A percentile compares a stretch with the other conserved stretches of the same genome.
These are phyloP conservation scores for Barnettozyma vustinii DNA, from an alignment of 805 yeast species.

Conservation along the genomic window DNA sequence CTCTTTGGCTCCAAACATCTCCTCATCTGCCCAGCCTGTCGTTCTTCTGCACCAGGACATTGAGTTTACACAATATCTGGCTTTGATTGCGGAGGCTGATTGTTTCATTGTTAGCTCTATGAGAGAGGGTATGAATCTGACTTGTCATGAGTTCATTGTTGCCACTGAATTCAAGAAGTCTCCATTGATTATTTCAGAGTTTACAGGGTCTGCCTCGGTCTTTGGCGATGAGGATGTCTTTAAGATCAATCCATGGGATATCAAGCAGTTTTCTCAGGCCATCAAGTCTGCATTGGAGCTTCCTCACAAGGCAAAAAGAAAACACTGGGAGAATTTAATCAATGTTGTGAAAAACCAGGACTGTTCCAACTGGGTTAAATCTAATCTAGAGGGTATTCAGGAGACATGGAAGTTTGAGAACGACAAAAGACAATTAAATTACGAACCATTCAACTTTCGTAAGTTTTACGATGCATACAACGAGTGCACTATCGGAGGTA, in stretches of 20 bases:
- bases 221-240: constrained; percentile 62
- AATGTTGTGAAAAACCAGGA: constrained; percentile 61
- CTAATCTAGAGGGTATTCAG: constrained; percentile 49
- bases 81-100: constrained; percentile 80
- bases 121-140: constrained; percentile 95
- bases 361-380: constrained; percentile 67
- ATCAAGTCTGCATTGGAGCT: constrained; percentile 63
- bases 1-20: constrained; percentile 63
- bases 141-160: constrained; percentile 89
- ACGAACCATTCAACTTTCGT: constrained; percentile 28
- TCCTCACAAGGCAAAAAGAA: constrained; percentile 49
- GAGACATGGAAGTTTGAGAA: constrained; percentile 46
- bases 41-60: constrained; percentile 84
- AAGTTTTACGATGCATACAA: constrained; percentile 26
- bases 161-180: constrained; percentile 68
- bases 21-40: constrained; percentile 69
- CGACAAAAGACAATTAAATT: constrained; percentile 28
- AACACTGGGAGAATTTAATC: constrained; percentile 58
- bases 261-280: constrained; percentile 54
- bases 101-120: constrained; percentile 82
- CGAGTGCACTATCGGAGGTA: constrained; percentile 10
- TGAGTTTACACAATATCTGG: constrained; percentile 84
- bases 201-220: constrained; percentile 88
- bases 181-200: constrained; percentile 84
- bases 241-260: constrained; percentile 89